phyloP scores from a whole-genome alignment of 306 rosid genomes.

The Trichosanthes truncata region DNA sequence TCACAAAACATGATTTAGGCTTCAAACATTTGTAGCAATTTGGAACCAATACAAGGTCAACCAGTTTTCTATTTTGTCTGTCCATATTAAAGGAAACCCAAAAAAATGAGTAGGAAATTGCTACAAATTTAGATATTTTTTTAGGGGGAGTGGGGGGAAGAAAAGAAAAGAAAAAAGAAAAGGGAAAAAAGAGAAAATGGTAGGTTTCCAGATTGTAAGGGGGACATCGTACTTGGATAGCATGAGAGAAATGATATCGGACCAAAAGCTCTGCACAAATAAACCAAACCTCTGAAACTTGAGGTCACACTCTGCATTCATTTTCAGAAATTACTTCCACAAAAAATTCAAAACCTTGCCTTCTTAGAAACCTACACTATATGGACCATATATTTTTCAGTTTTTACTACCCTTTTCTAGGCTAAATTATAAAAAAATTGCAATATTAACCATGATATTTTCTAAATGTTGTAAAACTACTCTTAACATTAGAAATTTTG shows the following conservation, averaged over 20 bases:
- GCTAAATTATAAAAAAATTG: too few relatives aligned
- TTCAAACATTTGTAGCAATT: not conserved
- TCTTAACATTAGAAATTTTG: too few relatives aligned
- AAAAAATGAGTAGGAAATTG: not conserved
- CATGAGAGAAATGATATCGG: not conserved
- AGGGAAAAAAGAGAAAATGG: not conserved
- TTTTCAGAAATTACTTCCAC: not conserved
- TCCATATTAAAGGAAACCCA: not conserved
- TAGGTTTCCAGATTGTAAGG: not conserved
- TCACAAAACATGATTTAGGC: not conserved
- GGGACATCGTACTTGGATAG: slow-evolving; percentile 1
- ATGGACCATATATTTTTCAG: not conserved
- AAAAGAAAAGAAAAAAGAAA: not conserved
- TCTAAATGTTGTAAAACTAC: too few relatives aligned
- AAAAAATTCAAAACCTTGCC: not conserved
- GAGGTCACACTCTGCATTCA: slow-evolving; percentile 6
- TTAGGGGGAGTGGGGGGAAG: not conserved
- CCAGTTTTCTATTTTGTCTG: not conserved
- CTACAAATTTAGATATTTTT: not conserved
- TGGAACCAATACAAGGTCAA: not conserved
- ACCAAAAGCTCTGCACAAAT: not conserved
- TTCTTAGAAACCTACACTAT: not conserved
- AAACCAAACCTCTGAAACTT: slow-evolving; percentile 12
- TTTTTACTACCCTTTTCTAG: not conserved
- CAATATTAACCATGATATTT: too few relatives aligned